phyloP scores from a whole-genome alignment of 1,284 basidiomycete species.

The Ceratobasidium theobromae region DNA sequence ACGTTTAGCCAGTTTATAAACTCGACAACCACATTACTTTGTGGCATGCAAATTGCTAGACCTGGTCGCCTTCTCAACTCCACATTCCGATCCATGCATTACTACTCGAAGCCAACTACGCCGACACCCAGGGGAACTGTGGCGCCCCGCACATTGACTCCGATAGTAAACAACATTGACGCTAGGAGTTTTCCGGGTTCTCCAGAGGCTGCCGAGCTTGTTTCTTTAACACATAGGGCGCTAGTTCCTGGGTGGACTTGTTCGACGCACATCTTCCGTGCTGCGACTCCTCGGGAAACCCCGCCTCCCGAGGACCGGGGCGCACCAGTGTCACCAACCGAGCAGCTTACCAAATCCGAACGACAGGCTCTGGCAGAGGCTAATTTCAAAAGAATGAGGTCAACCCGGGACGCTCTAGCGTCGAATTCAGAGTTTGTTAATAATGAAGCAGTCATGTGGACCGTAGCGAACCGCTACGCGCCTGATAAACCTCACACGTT shows the following conservation, averaged over 20 bases:
- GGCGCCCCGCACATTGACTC: conserved; percentile 1
- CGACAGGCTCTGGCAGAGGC: conserved; percentile 1
- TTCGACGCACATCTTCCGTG: conserved; percentile 20
- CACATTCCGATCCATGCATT: conserved; percentile 3
- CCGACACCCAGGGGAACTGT: background rate
- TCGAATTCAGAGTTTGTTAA: background rate
- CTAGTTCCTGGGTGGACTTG: conserved; percentile 13
- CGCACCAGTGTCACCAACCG: background rate
- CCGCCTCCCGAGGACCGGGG: background rate
- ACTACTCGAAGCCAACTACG: conserved; percentile 7
- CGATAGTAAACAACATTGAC: conserved; percentile 7
- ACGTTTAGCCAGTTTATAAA: too few relatives aligned
- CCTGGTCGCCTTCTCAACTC: background rate
- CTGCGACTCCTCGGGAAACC: conserved; percentile 12
- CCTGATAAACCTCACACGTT: conserved; percentile 38
- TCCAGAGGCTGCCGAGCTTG: background rate
- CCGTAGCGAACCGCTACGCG: conserved; percentile 59
- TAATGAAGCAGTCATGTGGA: conserved; percentile 49
- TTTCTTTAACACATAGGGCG: background rate
- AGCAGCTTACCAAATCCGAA: conserved; percentile 7
- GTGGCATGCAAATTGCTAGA: conserved; percentile 14
- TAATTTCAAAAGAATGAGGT: background rate
- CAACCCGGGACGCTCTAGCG: background rate
- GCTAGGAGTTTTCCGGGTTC: background rate
- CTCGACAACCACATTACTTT: conserved; percentile 15